Conservation (phyloP, 2,329 filamentous ascomycete genomes). For the Phoma sp. region DNA sequence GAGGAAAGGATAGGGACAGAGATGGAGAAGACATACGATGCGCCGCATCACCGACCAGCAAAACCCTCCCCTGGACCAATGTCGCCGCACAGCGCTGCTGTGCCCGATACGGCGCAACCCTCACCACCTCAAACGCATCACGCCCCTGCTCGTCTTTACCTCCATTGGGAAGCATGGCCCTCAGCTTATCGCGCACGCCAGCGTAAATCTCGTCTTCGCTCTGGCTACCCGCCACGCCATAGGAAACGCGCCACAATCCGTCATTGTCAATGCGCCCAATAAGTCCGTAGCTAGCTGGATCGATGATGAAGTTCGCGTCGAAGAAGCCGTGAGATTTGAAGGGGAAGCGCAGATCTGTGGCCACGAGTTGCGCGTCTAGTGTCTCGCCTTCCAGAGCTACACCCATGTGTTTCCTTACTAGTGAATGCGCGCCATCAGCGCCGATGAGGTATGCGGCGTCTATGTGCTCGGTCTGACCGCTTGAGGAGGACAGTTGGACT, state of each 20-base stretch:
- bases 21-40: slow-evolving; percentile 34
- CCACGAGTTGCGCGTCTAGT: slow-evolving; percentile 47
- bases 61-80: slow-evolving; percentile 42
- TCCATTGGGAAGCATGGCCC: slow-evolving; percentile 38
- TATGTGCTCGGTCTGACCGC: slow-evolving; percentile 17
- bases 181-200: slow-evolving; percentile 36
- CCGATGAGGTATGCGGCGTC: slow-evolving; percentile 39
- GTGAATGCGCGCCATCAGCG: slow-evolving; percentile 39
- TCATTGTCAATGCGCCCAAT: slow-evolving; percentile 43
- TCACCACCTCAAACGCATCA: slow-evolving; percentile 38
- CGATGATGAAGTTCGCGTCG: slow-evolving; percentile 52
- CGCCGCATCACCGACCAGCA: slow-evolving; percentile 50
- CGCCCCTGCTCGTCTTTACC: slow-evolving; percentile 24
- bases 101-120: slow-evolving; percentile 50
- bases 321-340: slow-evolving; percentile 48
- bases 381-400: slow-evolving; percentile 43
- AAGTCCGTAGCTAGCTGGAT: slow-evolving; percentile 47
- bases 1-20: background rate
- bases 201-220: slow-evolving; percentile 39
- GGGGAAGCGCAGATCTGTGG: slow-evolving; percentile 47
- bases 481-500: slow-evolving; percentile 15
- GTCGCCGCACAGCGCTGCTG: slow-evolving; percentile 48
- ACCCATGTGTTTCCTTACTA: slow-evolving; percentile 26
- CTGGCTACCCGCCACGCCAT: slow-evolving; percentile 44
- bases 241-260: slow-evolving; percentile 52